Evolutionary conservation across 192 early-diverging fungal species (phyloP).

Genomic region (Helicostylum pulchrum): DNA sequence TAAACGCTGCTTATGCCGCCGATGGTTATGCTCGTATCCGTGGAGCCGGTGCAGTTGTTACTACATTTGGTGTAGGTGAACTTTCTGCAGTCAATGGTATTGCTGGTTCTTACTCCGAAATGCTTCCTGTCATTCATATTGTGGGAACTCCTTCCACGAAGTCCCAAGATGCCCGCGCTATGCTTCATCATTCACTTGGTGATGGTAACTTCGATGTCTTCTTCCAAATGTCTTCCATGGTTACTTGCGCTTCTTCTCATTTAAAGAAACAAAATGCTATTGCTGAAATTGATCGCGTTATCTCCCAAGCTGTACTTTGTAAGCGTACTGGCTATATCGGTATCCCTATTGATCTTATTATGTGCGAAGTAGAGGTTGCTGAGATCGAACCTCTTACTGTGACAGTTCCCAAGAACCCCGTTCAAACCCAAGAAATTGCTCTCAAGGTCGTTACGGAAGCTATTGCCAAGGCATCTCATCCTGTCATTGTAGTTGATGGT

Average conservation of each 20-base stretch:
- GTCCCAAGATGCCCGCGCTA: slow-evolving; percentile 39
- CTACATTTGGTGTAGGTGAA: slow-evolving; percentile 51
- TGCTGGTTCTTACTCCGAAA: slow-evolving; percentile 46
- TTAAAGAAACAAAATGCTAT: slow-evolving; percentile 33
- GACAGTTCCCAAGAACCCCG: slow-evolving; percentile 27
- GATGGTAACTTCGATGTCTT: slow-evolving; percentile 49
- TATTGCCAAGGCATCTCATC: slow-evolving; percentile 34
- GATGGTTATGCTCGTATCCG: slow-evolving; percentile 46
- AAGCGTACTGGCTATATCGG: slow-evolving; percentile 38
- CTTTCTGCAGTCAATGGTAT: slow-evolving; percentile 41
- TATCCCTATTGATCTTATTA: slow-evolving; percentile 41
- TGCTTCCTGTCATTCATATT: slow-evolving; percentile 51
- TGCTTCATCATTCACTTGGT: slow-evolving; percentile 50
- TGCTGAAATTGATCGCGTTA: slow-evolving; percentile 41
- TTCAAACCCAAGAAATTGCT: slow-evolving; percentile 23
- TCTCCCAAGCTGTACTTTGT: background rate
- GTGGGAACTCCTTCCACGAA: slow-evolving; percentile 47
- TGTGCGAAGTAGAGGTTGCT: slow-evolving; percentile 14
- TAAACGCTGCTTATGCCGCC: slow-evolving; percentile 44
- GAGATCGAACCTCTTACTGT: slow-evolving; percentile 29
- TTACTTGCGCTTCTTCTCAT: slow-evolving; percentile 39
- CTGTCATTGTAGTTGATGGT: slow-evolving; percentile 46
- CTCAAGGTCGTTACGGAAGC: slow-evolving; percentile 31
- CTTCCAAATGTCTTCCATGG: slow-evolving; percentile 34
- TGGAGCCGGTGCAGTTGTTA: slow-evolving; percentile 39